Conservation (phyloP, 441 rosid species). For the Melastoma candidum region DNA sequence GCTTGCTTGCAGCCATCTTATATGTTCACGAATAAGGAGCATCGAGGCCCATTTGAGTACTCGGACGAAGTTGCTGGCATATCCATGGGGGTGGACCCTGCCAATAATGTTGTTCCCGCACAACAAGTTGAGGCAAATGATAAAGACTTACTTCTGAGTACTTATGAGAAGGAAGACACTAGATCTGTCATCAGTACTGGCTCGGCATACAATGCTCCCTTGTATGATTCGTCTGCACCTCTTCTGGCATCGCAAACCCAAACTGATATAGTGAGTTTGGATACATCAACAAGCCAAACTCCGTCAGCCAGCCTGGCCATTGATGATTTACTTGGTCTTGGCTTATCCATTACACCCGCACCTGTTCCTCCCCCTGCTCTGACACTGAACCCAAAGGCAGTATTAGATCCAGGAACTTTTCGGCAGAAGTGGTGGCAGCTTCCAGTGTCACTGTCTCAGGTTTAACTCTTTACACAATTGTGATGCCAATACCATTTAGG, state of each 20-base stretch:
- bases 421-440: slow-evolving; percentile 96
- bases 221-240: slow-evolving; percentile 34
- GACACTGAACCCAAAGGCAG: slow-evolving; percentile 78
- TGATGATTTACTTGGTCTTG: slow-evolving; percentile 85
- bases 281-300: slow-evolving; percentile 23
- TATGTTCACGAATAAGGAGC: slow-evolving; percentile 95
- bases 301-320: slow-evolving; percentile 53
- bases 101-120: slow-evolving; percentile 42
- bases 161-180: slow-evolving; percentile 72
- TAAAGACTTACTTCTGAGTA: slow-evolving; percentile 74
- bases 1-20: slow-evolving; percentile 71
- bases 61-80: slow-evolving; percentile 67
- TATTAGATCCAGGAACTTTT: slow-evolving; percentile 69
- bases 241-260: slow-evolving; percentile 34
- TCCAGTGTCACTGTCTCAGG: slow-evolving; percentile 66
- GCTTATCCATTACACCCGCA: slow-evolving; percentile 37
- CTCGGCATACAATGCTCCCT: slow-evolving; percentile 68
- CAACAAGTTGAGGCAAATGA: slow-evolving; percentile 83
- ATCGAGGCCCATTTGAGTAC: slow-evolving; percentile 86
- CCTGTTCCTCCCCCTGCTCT: slow-evolving; percentile 50
- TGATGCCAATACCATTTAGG: no score
- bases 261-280: slow-evolving; percentile 39
- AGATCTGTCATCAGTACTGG: slow-evolving; percentile 38
- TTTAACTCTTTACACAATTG: no score
- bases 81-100: slow-evolving; percentile 57